Evolutionary conservation across 225 moss, liverwort and hornwort genomes (phyloP), one percentile per base, ranked within the genome.

Genomic region (Polytrichum formosum): DNA sequence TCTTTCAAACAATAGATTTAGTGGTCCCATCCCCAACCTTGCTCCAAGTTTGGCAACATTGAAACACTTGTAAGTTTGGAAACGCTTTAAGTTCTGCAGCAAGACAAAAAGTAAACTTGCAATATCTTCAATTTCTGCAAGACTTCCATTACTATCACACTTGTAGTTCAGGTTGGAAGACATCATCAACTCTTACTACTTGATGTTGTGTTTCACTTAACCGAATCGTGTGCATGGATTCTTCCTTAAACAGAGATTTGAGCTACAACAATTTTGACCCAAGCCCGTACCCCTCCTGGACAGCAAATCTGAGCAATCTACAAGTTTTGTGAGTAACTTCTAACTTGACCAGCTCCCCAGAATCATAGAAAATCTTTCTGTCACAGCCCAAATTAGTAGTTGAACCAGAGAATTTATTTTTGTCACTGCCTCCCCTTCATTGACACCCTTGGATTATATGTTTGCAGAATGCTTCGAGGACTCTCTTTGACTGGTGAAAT

Each of bases 221-320:
- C 21, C 1, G 20, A 56, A n/a, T 56, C 6, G 6, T 58, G 58
- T n/a, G 58, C n/a, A 20, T 58, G 58, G 22, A n/a, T 58, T 22
- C 37, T 37, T 37, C 35, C 4, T 79, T 72, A 72, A 73, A 73
- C 76, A 84, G 84, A 61, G 84, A 75, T 73, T 23, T 84, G 64
- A 84, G 84, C 64, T 64, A 67, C 37, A 84, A 78, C 26, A 64
- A 61, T 55, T 84, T 84, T 63, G 23, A 4, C 55, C 27, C 64
- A 28, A 75, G 72, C 10, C 16, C 64, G 1, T 70, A 80, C 73
- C 80, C 84, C 29, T 53, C 4, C 26, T 84, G 84, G 80, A 1
- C 73, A 58, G 63, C 6, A 7, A 73, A 67, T 10, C 81, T 84
- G 37, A 26, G 37, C 58, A 66, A 64, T 9, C 73, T 85, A 2